These are phyloP conservation scores for Colletotrichum sojae DNA, from an alignment of 2,329 filamentous ascomycete genomes.

Conservation along the genomic window DNA sequence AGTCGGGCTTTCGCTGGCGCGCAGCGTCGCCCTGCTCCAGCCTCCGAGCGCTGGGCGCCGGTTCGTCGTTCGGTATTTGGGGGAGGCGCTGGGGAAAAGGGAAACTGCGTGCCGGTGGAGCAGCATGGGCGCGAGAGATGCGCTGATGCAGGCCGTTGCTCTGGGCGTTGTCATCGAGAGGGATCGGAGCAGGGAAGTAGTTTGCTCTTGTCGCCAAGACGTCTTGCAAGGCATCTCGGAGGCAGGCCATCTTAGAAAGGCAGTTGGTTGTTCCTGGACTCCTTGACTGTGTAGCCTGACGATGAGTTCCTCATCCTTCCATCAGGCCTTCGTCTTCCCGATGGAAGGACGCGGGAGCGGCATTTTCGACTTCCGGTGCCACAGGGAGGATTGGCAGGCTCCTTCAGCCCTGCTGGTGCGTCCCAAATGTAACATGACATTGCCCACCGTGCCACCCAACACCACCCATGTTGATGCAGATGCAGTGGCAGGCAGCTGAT, in stretches of 20 bases:
- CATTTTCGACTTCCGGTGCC: slow-evolving; percentile 15
- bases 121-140: neutral
- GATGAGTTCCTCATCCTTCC: neutral
- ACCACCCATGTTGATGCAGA: neutral
- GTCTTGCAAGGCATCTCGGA: neutral
- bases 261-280: no score
- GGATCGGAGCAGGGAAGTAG: slow-evolving; percentile 25
- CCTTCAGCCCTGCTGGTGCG: slow-evolving; percentile 29
- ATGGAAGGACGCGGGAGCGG: neutral
- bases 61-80: slow-evolving; percentile 26
- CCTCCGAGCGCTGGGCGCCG: slow-evolving; percentile 33
- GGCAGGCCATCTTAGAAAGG: no score
- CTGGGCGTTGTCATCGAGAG: slow-evolving; percentile 36
- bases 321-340: neutral
- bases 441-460: neutral
- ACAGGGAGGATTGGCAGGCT: slow-evolving; percentile 1
- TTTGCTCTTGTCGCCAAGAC: neutral
- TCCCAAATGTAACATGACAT: slow-evolving; percentile 18
- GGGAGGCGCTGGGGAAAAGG: slow-evolving; percentile 2
- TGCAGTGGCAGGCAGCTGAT: neutral
- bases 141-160: slow-evolving; percentile 12
- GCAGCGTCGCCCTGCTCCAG: slow-evolving; percentile 17
- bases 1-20: slow-evolving; percentile 14
- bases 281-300: no score
- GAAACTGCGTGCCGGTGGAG: slow-evolving; percentile 9